Base-by-base conservation (phyloP, 2,329 filamentous ascomycete species). In the Hysterium pulicare region DNA sequence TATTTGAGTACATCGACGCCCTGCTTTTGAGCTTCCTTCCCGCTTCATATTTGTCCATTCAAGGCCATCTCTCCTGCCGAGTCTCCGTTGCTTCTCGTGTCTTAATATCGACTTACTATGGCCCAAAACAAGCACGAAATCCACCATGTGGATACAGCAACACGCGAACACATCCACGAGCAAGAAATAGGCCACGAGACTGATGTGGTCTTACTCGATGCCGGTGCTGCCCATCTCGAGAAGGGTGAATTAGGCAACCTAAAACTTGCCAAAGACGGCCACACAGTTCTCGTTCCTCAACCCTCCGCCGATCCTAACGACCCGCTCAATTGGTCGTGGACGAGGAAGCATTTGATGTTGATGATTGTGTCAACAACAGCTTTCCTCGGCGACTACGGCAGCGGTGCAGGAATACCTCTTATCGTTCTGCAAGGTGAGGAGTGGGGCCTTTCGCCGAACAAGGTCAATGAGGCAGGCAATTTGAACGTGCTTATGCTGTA, bases 401-500 rank as follows among this genome's bases (percentile, higher is more conserved):
- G 69, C 17, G 72, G 54, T 23, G 48, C 56, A 11, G 59, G 57
- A 33, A 60, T 61, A 19, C 55, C 59, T 5, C 48, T 59, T 21
- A 62, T 62, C 37, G 52, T 62, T 5, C 42, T 49, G 4, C 58
- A 62, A 38, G 54, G 45, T 13, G 68, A 67, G 36, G 57, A 76
- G 57, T 79, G 76, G 76, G 50, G 66, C 20, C 71, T 75, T 55
- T 61, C 69, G 3, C 69, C 71, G 26, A 67, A 75, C 30, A 65
- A 68, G 17, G 72, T 78, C 44, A 77, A 79, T 48, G 71, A 76
- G 51, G 69, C 73, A 4, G 71, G 74, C 32, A 75, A 72, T 15
- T 69, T 75, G 5, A 78, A 78, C 46, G 69, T 78, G 1, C 75
- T 78, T 46, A 75, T 75, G 64, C 62, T 76, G 68, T 71, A 52